Conservation (phyloP, 768 basidiomycete species). For the Naganishia vishniacii region DNA sequence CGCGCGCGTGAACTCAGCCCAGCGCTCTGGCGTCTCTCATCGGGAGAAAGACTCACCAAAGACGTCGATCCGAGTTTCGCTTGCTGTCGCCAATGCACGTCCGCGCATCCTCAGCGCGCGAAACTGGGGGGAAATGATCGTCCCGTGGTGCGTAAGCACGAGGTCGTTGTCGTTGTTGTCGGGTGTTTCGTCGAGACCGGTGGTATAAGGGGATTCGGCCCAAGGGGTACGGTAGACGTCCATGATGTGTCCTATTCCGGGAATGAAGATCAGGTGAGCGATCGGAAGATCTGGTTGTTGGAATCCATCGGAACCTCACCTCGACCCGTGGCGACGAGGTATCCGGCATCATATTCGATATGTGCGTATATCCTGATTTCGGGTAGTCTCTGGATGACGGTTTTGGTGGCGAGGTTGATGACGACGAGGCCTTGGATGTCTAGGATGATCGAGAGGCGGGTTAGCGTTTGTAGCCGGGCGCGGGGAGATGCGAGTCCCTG, state of each 20-base stretch:
- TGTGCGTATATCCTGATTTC: conserved; percentile 17
- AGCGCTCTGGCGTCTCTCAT: no score
- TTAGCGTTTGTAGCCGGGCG: no score
- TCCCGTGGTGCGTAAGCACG: background rate
- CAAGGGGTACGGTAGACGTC: background rate
- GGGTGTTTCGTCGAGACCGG: background rate
- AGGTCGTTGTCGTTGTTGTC: background rate
- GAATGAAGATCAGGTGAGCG: background rate
- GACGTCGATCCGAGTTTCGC: background rate
- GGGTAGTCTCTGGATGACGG: background rate
- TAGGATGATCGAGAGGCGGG: background rate
- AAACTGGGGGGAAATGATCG: background rate
- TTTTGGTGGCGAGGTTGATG: background rate
- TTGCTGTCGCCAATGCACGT: background rate
- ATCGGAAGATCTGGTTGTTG: background rate
- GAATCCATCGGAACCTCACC: background rate
- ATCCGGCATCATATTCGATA: conserved; percentile 16
- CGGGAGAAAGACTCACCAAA: conserved; percentile 7
- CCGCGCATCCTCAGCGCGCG: conserved; percentile 3
- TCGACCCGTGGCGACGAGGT: conserved; percentile 4
- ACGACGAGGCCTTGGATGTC: conserved; percentile 2
- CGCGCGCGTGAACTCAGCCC: no score
- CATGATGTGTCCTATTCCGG: background rate
- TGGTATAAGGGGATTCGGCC: background rate
- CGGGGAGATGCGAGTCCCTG: no score